phyloP scores from a whole-genome alignment of 1,284 basidiomycete genomes.

The Sparassis latifolia region DNA sequence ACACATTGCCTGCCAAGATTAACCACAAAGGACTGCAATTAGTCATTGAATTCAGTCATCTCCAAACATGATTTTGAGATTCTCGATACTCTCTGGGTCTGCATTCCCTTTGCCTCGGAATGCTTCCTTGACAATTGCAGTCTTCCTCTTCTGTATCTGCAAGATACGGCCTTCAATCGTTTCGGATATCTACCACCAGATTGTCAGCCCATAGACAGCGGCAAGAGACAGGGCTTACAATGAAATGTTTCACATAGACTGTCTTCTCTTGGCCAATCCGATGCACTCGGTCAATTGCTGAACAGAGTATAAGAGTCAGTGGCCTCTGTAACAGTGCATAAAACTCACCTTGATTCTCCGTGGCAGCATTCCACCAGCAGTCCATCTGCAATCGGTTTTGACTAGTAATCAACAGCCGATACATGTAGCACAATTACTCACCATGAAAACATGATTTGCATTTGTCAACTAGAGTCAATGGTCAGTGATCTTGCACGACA shows the following conservation, averaged over 20 bases:
- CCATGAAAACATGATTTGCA: constrained; percentile 86
- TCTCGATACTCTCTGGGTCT: constrained; percentile 69
- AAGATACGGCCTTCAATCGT: constrained; percentile 81
- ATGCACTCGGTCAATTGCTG: constrained; percentile 77
- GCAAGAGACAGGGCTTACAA: constrained; percentile 46
- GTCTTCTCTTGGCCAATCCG: constrained; percentile 79
- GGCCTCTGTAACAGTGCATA: neutral
- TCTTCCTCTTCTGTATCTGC: constrained; percentile 87
- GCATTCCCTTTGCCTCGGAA: constrained; percentile 48
- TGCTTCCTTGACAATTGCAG: constrained; percentile 76
- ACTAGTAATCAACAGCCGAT: neutral
- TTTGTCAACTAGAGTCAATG: constrained; percentile 48
- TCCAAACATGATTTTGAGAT: constrained; percentile 73
- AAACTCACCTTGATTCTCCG: constrained; percentile 77
- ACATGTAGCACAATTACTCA: constrained; percentile 21
- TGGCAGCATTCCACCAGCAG: constrained; percentile 93
- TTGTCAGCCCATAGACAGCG: too few relatives aligned
- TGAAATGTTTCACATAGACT: constrained; percentile 88
- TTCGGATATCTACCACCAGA: constrained; percentile 43
- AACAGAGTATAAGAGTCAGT: neutral
- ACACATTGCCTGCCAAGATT: too few relatives aligned
- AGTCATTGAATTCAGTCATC: constrained; percentile 6
- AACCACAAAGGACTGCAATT: too few relatives aligned
- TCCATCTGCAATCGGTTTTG: constrained; percentile 61
- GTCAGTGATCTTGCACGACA: constrained; percentile 1